A percentile compares a stretch with the other conserved stretches of the same genome.
phyloP scores from a whole-genome alignment of 148 eudicot species.

The Pharnaceum exiguum region DNA sequence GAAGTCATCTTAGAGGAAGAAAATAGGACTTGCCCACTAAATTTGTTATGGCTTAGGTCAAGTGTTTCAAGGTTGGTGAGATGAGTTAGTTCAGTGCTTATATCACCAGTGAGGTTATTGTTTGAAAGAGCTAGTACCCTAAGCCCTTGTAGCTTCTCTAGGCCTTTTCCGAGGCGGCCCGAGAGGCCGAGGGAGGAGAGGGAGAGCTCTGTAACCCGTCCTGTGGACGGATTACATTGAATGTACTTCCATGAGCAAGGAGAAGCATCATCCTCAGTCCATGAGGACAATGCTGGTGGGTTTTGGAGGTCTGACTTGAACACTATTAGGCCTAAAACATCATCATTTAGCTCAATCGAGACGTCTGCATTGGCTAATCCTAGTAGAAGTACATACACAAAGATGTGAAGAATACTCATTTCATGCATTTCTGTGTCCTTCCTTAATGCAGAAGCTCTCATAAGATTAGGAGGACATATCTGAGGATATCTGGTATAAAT shows the following conservation, averaged over 20 bases:
- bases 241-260: slow-evolving; percentile 81
- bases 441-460: too few species aligned
- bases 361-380: slow-evolving; percentile 12
- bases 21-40: slow-evolving; percentile 52
- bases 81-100: slow-evolving; percentile 41
- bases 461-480: slow-evolving; percentile 1
- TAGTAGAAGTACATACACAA: slow-evolving; percentile 16
- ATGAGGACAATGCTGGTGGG: slow-evolving; percentile 50
- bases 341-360: slow-evolving; percentile 52
- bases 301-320: slow-evolving; percentile 71
- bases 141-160: slow-evolving; percentile 52
- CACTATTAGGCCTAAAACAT: slow-evolving; percentile 84
- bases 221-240: slow-evolving; percentile 46
- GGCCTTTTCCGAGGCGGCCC: slow-evolving; percentile 72
- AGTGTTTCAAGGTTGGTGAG: slow-evolving; percentile 46
- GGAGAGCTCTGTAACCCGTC: slow-evolving; percentile 43
- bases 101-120: slow-evolving; percentile 57
- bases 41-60: slow-evolving; percentile 55
- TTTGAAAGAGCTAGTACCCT: slow-evolving; percentile 50
- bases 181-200: slow-evolving; percentile 54
- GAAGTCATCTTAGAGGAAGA: slow-evolving; percentile 27
- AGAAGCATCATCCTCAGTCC: slow-evolving; percentile 86
- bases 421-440: neutral
- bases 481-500: neutral
- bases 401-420: slow-evolving; percentile 6